Evolutionary conservation across 345 rosid species (phyloP).

Genomic region (Adansonia digitata): DNA sequence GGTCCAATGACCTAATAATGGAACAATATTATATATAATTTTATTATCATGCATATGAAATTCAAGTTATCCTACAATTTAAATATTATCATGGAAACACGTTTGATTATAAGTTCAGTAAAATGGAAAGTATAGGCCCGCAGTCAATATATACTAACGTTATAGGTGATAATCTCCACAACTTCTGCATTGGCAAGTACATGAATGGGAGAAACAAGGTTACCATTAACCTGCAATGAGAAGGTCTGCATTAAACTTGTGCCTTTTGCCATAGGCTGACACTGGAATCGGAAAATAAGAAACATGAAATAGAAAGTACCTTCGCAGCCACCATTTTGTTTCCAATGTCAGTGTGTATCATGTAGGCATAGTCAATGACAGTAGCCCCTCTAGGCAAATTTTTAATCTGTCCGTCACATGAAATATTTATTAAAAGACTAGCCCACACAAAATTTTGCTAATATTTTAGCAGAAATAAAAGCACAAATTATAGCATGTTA

Average conservation of each 20-base stretch:
- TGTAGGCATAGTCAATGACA: constrained; percentile 90
- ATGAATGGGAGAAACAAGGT: constrained; percentile 78
- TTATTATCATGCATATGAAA: background rate
- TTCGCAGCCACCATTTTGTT: constrained; percentile 97
- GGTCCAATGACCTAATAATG: background rate
- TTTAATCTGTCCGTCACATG: constrained; percentile 57
- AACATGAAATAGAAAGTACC: constrained; percentile 38
- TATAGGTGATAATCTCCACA: constrained; percentile 89
- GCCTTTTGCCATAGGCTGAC: background rate
- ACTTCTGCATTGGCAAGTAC: constrained; percentile 96
- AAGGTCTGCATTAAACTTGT: constrained; percentile 10
- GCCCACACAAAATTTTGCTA: constrained; percentile 9
- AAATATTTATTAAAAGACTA: constrained; percentile 13
- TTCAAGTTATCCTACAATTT: background rate
- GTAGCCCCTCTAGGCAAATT: constrained; percentile 95
- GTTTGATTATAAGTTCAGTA: background rate
- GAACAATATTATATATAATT: too few relatives aligned
- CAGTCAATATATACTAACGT: constrained; percentile 52
- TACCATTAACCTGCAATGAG: constrained; percentile 85
- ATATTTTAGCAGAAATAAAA: background rate
- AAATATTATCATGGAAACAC: background rate
- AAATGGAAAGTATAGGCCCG: constrained; percentile 13
- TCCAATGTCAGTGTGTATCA: constrained; percentile 96
- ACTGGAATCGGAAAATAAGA: background rate
- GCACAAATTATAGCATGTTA: background rate